Evolutionary conservation across 495 filamentous ascomycete genomes (phyloP).

Genomic region (Aspergillus bertholletiae): DNA sequence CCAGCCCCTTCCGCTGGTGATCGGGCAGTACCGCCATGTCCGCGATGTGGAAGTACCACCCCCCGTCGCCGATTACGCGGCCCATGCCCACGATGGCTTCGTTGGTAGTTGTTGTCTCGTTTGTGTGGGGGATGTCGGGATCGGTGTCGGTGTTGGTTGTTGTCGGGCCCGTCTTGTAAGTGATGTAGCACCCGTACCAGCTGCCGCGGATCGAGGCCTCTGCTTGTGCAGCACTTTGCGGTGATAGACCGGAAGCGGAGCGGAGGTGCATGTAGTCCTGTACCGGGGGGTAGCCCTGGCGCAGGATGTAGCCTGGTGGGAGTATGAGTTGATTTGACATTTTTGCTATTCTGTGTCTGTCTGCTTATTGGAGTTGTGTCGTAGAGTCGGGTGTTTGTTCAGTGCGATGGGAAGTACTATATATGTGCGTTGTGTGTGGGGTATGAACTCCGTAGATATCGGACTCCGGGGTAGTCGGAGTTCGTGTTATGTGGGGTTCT

Average conservation of each 20-base stretch:
- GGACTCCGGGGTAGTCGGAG: no score
- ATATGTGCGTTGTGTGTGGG: no score
- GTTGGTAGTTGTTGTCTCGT: neutral
- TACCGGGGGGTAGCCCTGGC: constrained; percentile 31
- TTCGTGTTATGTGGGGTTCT: no score
- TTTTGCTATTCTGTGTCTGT: no score
- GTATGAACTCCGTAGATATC: no score
- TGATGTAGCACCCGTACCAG: constrained; percentile 43
- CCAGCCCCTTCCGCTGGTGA: constrained; percentile 49
- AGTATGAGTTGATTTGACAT: constrained; percentile 10
- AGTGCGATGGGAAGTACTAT: no score
- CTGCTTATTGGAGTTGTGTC: no score
- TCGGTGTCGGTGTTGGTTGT: neutral
- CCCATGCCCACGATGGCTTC: constrained; percentile 41
- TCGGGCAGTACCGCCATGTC: constrained; percentile 49
- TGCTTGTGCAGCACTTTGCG: constrained; percentile 35
- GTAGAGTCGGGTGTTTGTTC: no score
- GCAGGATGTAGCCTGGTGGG: constrained; percentile 29
- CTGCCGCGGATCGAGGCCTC: constrained; percentile 27
- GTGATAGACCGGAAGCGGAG: constrained; percentile 28
- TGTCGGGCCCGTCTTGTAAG: constrained; percentile 14
- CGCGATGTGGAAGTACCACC: constrained; percentile 51
- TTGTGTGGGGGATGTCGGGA: no score
- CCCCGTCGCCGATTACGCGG: constrained; percentile 50
- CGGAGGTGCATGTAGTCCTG: constrained; percentile 39